Evolutionary conservation across 2,329 filamentous ascomycete genomes (phyloP).

Genomic region (Polytolypa hystricis): DNA sequence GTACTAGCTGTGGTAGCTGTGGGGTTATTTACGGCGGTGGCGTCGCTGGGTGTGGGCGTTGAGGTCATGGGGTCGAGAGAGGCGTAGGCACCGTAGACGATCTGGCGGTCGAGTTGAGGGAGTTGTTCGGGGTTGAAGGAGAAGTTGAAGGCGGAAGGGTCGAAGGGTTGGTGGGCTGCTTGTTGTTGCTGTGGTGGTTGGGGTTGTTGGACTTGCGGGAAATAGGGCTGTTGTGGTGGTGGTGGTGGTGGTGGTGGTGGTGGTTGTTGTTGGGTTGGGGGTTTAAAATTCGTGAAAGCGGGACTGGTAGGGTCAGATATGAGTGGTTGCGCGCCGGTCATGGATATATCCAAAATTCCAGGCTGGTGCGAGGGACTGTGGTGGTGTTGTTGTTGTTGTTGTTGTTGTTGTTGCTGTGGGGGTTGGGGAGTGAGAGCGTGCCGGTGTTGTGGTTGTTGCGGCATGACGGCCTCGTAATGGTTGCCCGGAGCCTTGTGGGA

Average conservation of each 20-base stretch:
- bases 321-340: slow-evolving; percentile 2
- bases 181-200: slow-evolving; percentile 24
- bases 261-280: slow-evolving; percentile 22
- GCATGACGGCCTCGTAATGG: background rate
- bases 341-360: slow-evolving; percentile 13
- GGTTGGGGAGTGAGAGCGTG: slow-evolving; percentile 8
- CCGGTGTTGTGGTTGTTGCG: slow-evolving; percentile 7
- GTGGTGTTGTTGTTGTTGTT: slow-evolving; percentile 9
- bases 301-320: slow-evolving; percentile 3
- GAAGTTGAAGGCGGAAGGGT: slow-evolving; percentile 28
- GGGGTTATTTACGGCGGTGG: slow-evolving; percentile 6
- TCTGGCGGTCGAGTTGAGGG: slow-evolving; percentile 62
- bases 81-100: slow-evolving; percentile 63
- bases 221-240: slow-evolving; percentile 25
- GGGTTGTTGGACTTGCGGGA: too few species aligned
- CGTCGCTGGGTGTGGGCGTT: slow-evolving; percentile 19
- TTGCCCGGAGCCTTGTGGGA: slow-evolving; percentile 15
- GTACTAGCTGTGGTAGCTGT: background rate
- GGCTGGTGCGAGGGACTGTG: slow-evolving; percentile 13
- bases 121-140: slow-evolving; percentile 35
- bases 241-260: too few species aligned
- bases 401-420: slow-evolving; percentile 3
- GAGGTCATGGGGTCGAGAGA: slow-evolving; percentile 37
- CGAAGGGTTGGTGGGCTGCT: slow-evolving; percentile 19
- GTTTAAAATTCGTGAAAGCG: slow-evolving; percentile 29